A percentile compares a stretch with the other conserved stretches of the same genome.
Conservation (phyloP, 2,329 filamentous ascomycete genomes). For the Dothiorella sarmentorum region DNA sequence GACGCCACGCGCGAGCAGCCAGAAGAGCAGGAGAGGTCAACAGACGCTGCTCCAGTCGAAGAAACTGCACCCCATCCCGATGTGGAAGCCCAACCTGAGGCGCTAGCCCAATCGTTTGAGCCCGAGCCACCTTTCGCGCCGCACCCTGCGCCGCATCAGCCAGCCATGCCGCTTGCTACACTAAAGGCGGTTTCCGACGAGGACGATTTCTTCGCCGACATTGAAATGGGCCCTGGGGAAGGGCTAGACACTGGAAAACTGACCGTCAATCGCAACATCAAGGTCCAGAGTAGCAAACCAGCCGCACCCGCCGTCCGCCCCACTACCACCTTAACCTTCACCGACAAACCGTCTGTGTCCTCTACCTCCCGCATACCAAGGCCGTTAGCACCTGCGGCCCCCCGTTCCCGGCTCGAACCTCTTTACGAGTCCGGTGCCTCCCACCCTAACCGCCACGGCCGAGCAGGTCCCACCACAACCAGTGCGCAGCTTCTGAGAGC, state of each 20-base stretch:
- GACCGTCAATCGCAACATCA: constrained; percentile 86
- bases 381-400: constrained; percentile 54
- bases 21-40: constrained; percentile 18
- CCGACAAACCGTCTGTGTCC: constrained; percentile 57
- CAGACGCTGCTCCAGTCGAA: constrained; percentile 21
- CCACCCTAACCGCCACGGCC: constrained; percentile 61
- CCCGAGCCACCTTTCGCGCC: constrained; percentile 16
- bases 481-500: constrained; percentile 54
- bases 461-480: constrained; percentile 50
- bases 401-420: constrained; percentile 68
- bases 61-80: constrained; percentile 23
- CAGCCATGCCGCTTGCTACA: neutral
- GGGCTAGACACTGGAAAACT: constrained; percentile 77
- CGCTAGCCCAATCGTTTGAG: constrained; percentile 4
- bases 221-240: constrained; percentile 83
- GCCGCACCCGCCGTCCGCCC: constrained; percentile 68
- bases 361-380: constrained; percentile 72
- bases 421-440: constrained; percentile 86
- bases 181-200: constrained; percentile 30
- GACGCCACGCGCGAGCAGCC: neutral
- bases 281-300: constrained; percentile 66
- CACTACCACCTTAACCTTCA: constrained; percentile 86
- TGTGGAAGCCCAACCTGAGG: neutral
- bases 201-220: constrained; percentile 80
- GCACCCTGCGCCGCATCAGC: neutral